A percentile compares a stretch with the other conserved stretches of the same genome.
phyloP scores from a whole-genome alignment of 352 stramenopile genomes.

The Phytophthora pinifolia region DNA sequence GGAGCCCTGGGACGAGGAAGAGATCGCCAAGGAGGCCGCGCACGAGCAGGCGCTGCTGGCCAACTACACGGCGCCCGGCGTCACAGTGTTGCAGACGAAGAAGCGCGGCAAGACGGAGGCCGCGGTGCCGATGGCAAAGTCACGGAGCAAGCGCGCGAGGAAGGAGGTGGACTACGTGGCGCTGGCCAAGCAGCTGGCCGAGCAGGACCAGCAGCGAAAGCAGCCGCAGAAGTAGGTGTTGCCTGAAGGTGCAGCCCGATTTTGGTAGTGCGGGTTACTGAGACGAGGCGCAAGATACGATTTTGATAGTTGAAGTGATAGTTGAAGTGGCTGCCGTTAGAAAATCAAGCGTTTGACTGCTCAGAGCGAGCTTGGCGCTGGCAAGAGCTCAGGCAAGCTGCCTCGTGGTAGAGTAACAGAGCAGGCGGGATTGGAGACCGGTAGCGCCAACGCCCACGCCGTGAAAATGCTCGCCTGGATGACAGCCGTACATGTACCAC shows the following conservation, averaged over 20 bases:
- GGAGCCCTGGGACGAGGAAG: constrained; percentile 45
- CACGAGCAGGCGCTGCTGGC: constrained; percentile 54
- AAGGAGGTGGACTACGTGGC: constrained; percentile 73
- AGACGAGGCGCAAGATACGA: constrained; percentile 17
- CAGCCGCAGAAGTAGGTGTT: neutral
- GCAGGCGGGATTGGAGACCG: no score
- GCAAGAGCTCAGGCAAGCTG: no score
- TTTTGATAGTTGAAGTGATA: constrained; percentile 11
- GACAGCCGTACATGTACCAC: no score
- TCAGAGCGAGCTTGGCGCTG: neutral
- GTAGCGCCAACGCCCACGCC: no score
- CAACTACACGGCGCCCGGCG: constrained; percentile 38
- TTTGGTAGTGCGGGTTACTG: neutral
- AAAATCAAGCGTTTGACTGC: neutral
- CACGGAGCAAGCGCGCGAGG: constrained; percentile 47
- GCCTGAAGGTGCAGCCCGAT: neutral
- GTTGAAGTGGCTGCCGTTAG: neutral
- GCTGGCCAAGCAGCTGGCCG: constrained; percentile 52
- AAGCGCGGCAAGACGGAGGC: constrained; percentile 28
- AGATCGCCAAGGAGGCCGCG: constrained; percentile 49
- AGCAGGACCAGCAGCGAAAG: constrained; percentile 22
- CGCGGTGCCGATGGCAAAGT: constrained; percentile 15
- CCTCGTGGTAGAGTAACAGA: no score
- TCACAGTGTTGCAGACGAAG: constrained; percentile 34
- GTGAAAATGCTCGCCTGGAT: no score